phyloP scores from a whole-genome alignment of 768 basidiomycete species.

The Boletus rubescentipes region DNA sequence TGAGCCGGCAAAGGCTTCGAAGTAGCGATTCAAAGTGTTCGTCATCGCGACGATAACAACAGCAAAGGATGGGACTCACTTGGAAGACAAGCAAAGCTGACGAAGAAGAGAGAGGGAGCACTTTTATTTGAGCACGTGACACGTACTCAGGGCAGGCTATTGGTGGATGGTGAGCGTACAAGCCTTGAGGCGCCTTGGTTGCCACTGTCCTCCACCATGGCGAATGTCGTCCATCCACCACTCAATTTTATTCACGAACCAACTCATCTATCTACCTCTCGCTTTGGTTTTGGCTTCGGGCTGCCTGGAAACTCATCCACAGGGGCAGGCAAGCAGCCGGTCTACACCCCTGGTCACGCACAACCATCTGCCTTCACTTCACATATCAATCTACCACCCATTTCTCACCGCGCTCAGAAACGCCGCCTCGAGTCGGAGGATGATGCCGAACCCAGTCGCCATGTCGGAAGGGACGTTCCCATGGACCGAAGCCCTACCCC shows the following conservation, averaged over 20 bases:
- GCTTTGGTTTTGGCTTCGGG: slow-evolving; percentile 75
- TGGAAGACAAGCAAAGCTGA: background rate
- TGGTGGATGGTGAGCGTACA: background rate
- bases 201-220: slow-evolving; percentile 48
- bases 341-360: slow-evolving; percentile 39
- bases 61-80: slow-evolving; percentile 34
- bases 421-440: slow-evolving; percentile 70
- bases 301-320: slow-evolving; percentile 46
- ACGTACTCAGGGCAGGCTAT: slow-evolving; percentile 35
- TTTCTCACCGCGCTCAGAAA: slow-evolving; percentile 51
- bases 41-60: slow-evolving; percentile 47
- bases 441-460: slow-evolving; percentile 45
- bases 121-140: slow-evolving; percentile 35
- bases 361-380: slow-evolving; percentile 52
- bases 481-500: slow-evolving; percentile 89
- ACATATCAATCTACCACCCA: slow-evolving; percentile 43
- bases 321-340: slow-evolving; percentile 46
- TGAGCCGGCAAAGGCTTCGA: slow-evolving; percentile 61
- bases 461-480: slow-evolving; percentile 51
- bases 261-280: slow-evolving; percentile 58
- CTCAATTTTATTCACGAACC: slow-evolving; percentile 62
- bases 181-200: slow-evolving; percentile 14
- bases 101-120: background rate
- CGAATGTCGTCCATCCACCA: slow-evolving; percentile 67
- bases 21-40: slow-evolving; percentile 86